These are phyloP conservation scores for Drosera spatulata DNA, from an alignment of 179 eudicot species.

Conservation along the genomic window DNA sequence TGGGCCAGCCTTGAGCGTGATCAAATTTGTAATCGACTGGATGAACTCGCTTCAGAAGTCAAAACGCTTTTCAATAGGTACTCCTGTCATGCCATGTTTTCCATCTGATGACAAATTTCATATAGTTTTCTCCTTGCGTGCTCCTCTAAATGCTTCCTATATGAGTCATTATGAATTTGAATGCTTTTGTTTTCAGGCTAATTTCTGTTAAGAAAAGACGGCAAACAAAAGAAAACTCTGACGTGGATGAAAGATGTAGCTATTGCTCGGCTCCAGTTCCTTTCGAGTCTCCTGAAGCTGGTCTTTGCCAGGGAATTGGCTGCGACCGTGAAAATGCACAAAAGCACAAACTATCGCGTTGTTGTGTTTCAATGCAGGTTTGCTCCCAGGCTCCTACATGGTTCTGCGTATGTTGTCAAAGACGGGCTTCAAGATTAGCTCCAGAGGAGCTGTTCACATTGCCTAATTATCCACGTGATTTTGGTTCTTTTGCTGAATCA, in stretches of 20 bases:
- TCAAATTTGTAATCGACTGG: slow-evolving; percentile 23
- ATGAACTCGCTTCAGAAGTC: slow-evolving; percentile 41
- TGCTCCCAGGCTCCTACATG: slow-evolving; percentile 59
- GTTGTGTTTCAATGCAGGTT: slow-evolving; percentile 63
- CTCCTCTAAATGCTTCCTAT: neutral
- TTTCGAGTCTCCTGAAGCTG: too few relatives aligned
- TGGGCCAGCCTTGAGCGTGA: slow-evolving; percentile 46
- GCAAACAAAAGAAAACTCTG: slow-evolving; percentile 15
- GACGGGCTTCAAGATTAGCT: slow-evolving; percentile 39
- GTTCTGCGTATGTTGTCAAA: slow-evolving; percentile 70
- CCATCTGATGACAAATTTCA: neutral
- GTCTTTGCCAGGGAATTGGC: too few relatives aligned
- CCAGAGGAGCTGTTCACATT: too few relatives aligned
- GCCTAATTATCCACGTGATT: slow-evolving; percentile 33
- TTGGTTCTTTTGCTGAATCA: slow-evolving; percentile 10
- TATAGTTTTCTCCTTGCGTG: neutral
- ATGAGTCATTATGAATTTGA: neutral
- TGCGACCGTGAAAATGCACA: too few relatives aligned
- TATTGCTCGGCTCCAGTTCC: too few relatives aligned
- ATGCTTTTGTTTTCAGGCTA: neutral
- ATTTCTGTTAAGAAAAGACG: slow-evolving; percentile 21
- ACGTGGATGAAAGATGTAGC: too few relatives aligned
- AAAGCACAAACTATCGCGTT: too few relatives aligned
- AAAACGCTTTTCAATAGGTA: slow-evolving; percentile 44
- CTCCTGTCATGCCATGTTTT: neutral